Evolutionary conservation across 176 grass and related monocot genomes (phyloP), one percentile per base, ranked within the genome.

Genomic region (Guadua angustifolia): DNA sequence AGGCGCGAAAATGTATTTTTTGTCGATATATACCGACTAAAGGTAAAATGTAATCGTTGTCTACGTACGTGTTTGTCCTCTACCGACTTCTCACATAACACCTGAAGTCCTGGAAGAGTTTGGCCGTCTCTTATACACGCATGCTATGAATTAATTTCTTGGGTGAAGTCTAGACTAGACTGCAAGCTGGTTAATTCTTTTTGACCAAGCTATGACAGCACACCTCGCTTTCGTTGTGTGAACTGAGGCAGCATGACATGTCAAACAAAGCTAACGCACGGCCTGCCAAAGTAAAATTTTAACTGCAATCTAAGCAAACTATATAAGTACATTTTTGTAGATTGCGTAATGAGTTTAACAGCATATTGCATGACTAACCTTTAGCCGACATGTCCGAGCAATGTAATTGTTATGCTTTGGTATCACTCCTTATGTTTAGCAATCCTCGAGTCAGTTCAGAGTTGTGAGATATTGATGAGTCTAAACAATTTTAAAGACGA

Each of bases 191-290:
- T 17, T 12, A 73, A 50, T 80, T 76, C 62, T 45, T 60, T 75
- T 82, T 76, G 61, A 87, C 71, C 49, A 7, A 22, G 39, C 15
- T 53, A 5, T 26, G 7, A 1, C 9, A 74, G 17, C 39, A 56
- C 53, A 47, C 47, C 10, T 81, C 70, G 60, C 70, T 87, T 68
- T 87, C 85, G 5, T 65, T 59, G 51, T 87, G 85, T 87, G 85
- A 87, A 87, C 26, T 15, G 6, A 59, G 32, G 50, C 19, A 60
- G 50, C 19, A 60, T 61, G 78, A 6, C 39, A 82, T 59, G 85
- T 87, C 78, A 82, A 76, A 82, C 5, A 82, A 82, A 87, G 78
- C 39, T 39, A 75, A 75, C 85, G 84, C 69, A 80, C 77, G 78
- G 61, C 70, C 18, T 69, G 50, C 44, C 70, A 74, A 58, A 58